Conservation (phyloP, 805 yeast species). For the Diddensiella santjacobensis region DNA sequence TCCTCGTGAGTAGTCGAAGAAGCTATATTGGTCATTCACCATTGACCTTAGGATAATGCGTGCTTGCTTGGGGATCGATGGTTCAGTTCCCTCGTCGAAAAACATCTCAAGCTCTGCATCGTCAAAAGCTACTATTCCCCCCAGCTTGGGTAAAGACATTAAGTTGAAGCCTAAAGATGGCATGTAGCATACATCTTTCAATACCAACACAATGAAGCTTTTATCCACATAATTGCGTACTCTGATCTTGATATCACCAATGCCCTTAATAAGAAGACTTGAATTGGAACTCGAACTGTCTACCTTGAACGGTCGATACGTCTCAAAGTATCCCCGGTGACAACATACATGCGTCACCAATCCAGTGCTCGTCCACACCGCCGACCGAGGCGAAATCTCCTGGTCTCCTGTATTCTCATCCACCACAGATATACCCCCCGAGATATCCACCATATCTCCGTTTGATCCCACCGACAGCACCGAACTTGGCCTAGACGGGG, state of each 20-base stretch:
- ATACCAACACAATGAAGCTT: slow-evolving; percentile 9
- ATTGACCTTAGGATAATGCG: not conserved
- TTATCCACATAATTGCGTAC: not conserved
- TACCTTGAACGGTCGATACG: not conserved
- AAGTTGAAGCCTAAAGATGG: slow-evolving; percentile 6
- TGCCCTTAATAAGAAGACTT: not conserved
- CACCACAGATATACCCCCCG: too few species aligned
- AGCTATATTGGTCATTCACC: not conserved
- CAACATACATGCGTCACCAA: slow-evolving; percentile 7
- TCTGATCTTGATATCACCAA: not conserved
- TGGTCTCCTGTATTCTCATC: not conserved
- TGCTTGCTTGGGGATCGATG: not conserved
- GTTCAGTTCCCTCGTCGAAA: not conserved
- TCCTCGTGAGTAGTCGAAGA: not conserved
- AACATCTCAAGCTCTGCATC: not conserved
- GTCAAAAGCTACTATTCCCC: slow-evolving; percentile 8
- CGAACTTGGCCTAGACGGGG: not conserved
- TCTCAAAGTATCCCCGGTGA: slow-evolving; percentile 7
- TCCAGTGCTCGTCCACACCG: slow-evolving; percentile 8
- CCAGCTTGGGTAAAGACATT: slow-evolving; percentile 8
- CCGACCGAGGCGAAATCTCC: not conserved
- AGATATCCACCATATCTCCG: not conserved
- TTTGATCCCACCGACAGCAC: not conserved
- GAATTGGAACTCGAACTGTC: not conserved
- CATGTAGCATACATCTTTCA: slow-evolving; percentile 8